Conservation (phyloP, 345 rosid species). For the Gossypium herbaceum region DNA sequence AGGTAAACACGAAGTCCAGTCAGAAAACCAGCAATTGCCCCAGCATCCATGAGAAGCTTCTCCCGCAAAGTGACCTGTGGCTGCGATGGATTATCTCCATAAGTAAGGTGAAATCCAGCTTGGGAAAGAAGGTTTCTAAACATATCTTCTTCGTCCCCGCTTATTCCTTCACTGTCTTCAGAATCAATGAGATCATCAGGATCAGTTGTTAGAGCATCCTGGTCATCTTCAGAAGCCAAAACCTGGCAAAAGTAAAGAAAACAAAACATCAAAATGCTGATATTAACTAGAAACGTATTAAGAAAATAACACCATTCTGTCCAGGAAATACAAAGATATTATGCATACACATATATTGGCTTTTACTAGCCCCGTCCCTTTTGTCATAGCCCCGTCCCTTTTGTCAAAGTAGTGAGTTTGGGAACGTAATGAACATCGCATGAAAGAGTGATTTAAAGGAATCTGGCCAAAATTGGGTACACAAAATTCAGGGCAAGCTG, state of each 20-base stretch:
- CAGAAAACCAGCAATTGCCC: slow-evolving; percentile 97
- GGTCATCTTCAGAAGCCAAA: slow-evolving; percentile 95
- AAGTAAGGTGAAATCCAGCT: slow-evolving; percentile 96
- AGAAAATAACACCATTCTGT: background rate
- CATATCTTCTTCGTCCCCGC: slow-evolving; percentile 99
- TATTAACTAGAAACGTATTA: background rate
- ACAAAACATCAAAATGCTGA: background rate
- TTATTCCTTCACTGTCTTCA: slow-evolving; percentile 91
- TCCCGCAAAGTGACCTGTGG: slow-evolving; percentile 85
- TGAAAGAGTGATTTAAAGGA: background rate
- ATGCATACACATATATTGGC: background rate
- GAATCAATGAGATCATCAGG: slow-evolving; percentile 99
- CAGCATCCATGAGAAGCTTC: slow-evolving; percentile 99
- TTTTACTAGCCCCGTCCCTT: background rate
- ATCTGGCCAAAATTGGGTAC: background rate
- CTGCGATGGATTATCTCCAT: slow-evolving; percentile 85
- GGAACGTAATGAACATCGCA: slow-evolving; percentile 17
- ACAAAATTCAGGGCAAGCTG: background rate
- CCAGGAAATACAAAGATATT: background rate
- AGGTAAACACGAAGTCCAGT: slow-evolving; percentile 94
- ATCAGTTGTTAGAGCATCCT: slow-evolving; percentile 96
- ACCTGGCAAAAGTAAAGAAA: slow-evolving; percentile 51
- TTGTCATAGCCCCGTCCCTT: slow-evolving; percentile 13
- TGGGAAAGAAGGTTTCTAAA: slow-evolving; percentile 88
- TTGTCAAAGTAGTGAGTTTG: slow-evolving; percentile 68